Percentiles rank a stretch among this genome's conserved stretches.
Conservation (phyloP, 441 rosid species). For the Metrosideros polymorpha region DNA sequence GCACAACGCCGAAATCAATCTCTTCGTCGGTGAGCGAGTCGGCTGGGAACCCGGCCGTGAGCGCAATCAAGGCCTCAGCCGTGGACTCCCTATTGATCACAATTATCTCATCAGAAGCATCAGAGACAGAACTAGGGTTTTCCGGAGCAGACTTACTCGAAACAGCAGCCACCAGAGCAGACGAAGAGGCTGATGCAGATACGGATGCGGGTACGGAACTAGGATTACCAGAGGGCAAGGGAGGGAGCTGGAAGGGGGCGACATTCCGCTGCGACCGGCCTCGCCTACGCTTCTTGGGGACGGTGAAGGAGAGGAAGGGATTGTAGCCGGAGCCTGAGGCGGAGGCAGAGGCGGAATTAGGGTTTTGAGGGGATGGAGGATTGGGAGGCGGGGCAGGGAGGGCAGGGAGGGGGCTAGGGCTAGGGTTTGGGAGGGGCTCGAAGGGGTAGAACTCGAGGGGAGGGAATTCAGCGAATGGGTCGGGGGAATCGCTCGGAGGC, state of each 20-base stretch:
- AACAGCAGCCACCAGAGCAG: slow-evolving; percentile 17
- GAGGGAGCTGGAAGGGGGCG: slow-evolving; percentile 32
- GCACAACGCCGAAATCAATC: slow-evolving; percentile 69
- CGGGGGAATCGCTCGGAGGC: slow-evolving; percentile 29
- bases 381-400: background rate
- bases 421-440: slow-evolving; percentile 36
- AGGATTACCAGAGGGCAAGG: slow-evolving; percentile 8
- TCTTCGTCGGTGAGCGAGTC: slow-evolving; percentile 87
- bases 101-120: slow-evolving; percentile 74
- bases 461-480: slow-evolving; percentile 40
- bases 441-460: slow-evolving; percentile 31
- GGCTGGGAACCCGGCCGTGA: slow-evolving; percentile 88
- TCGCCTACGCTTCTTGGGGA: slow-evolving; percentile 84
- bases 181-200: slow-evolving; percentile 6
- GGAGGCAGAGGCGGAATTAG: slow-evolving; percentile 7
- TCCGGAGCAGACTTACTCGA: background rate
- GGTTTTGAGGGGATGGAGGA: background rate
- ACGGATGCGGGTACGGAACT: background rate
- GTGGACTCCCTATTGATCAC: slow-evolving; percentile 86
- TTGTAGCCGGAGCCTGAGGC: slow-evolving; percentile 15
- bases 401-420: slow-evolving; percentile 11
- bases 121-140: slow-evolving; percentile 24
- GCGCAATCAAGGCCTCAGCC: slow-evolving; percentile 71
- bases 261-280: slow-evolving; percentile 61
- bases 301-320: slow-evolving; percentile 47